These are phyloP conservation scores for Antitrichia curtipendula DNA, from an alignment of 225 moss, liverwort and hornwort species.

Conservation along the genomic window DNA sequence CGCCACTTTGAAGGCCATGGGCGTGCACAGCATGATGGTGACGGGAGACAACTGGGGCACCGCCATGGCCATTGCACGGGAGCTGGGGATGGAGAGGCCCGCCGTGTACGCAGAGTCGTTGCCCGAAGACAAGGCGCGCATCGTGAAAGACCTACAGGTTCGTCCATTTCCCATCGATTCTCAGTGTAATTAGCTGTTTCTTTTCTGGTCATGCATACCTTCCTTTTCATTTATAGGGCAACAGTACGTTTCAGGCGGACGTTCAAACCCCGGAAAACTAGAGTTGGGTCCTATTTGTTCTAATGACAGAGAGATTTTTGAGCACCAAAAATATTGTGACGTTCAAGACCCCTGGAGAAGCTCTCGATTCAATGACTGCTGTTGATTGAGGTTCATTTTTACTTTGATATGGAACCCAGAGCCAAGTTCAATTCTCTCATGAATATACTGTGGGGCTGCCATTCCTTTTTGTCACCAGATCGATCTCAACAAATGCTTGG, in stretches of 20 bases:
- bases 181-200: not conserved
- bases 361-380: not conserved
- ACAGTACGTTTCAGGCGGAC: not conserved
- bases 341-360: not conserved
- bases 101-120: slow-evolving; percentile 60
- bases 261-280: not conserved
- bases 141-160: slow-evolving; percentile 78
- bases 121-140: slow-evolving; percentile 74
- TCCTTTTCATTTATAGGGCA: not conserved
- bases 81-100: slow-evolving; percentile 51
- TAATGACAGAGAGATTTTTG: too few species aligned
- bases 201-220: not conserved
- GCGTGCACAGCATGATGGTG: slow-evolving; percentile 78
- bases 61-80: slow-evolving; percentile 72
- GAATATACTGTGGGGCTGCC: not conserved
- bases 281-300: not conserved
- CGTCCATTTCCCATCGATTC: not conserved
- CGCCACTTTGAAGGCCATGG: slow-evolving; percentile 46
- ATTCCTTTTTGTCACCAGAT: not conserved
- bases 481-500: not conserved
- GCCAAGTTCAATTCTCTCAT: not conserved
- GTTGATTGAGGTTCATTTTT: not conserved
- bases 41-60: slow-evolving; percentile 99
- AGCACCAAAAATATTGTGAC: not conserved
- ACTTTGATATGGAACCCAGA: not conserved